Conservation (phyloP, 805 yeast species). For the Grigorovia humatica region DNA sequence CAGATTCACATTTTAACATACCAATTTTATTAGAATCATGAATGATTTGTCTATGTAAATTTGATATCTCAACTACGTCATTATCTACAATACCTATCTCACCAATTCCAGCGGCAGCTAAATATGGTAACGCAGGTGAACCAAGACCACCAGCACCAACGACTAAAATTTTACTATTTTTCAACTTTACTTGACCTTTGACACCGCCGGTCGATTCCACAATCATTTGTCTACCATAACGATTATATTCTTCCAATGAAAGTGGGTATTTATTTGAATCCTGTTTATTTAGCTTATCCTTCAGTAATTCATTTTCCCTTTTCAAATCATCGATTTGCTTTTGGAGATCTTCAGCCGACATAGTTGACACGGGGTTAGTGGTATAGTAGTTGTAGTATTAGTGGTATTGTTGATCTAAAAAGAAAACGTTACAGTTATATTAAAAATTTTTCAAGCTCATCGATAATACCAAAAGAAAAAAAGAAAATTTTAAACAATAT, state of each 20-base stretch:
- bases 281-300: constrained; percentile 6
- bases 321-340: constrained; percentile 18
- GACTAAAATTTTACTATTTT: constrained; percentile 52
- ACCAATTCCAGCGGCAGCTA: constrained; percentile 85
- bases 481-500: background rate
- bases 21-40: constrained; percentile 66
- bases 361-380: background rate
- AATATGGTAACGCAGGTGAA: constrained; percentile 76
- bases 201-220: constrained; percentile 65
- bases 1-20: constrained; percentile 67
- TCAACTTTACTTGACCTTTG: constrained; percentile 48
- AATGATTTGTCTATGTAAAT: constrained; percentile 80
- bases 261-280: constrained; percentile 11
- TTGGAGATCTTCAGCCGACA: constrained; percentile 5
- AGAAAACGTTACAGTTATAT: background rate
- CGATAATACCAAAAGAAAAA: background rate
- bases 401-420: background rate
- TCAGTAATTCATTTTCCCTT: constrained; percentile 21
- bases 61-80: constrained; percentile 75
- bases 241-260: constrained; percentile 54
- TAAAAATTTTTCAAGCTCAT: background rate
- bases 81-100: constrained; percentile 76
- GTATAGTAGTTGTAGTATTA: background rate
- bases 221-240: constrained; percentile 94
- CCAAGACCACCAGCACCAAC: constrained; percentile 98